Base-by-base conservation (phyloP, 345 rosid genomes). In the Eucalyptus marginata region DNA sequence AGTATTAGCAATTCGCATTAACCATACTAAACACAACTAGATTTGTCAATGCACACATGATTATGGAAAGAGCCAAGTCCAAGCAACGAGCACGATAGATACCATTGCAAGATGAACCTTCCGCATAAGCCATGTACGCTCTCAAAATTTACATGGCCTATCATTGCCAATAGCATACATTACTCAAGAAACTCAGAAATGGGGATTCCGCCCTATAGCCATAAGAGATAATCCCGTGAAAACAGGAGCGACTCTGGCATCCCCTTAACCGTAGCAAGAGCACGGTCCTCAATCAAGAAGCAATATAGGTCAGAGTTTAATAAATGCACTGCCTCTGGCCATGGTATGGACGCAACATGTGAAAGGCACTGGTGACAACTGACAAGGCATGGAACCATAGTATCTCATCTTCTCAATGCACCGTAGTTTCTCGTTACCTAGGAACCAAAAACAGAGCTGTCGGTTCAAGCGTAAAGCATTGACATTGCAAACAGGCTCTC, bases 361-460 rank as follows among this genome's bases (percentile, higher is more conserved):
- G 8, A 27, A 27, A 64, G 71, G 71, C 71, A 7, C 71, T n/a
- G 71, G 8, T 29, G 71, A 64, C 71, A 64, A 64, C 4, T 29
- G 71, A 64, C 71, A 64, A 64, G 36, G 36, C 71, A 14, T n/a
- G 33, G 5, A 33, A 13, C 49, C 10, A 33, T 86, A 6, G 49
- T 44, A 71, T 27, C 56, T 90, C 92, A 93, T 88, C 96, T 93
- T 93, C 99, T 95, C 89, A 97, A 92, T 93, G 99, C 96, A 86
- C 99, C 99, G 88, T 97, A 97, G 89, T 93, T 96, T 94, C 95
- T 96, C 7, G 96, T 95, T 71, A 93, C 96, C 99, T 97, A 88
- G 88, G 88, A 51, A 47, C 31, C 54, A 24, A 50, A 7, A 68
- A 86, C 13, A 13, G 12, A 66, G 68, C 58, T 11, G 86, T 86